Base-by-base conservation (phyloP, 495 filamentous ascomycete genomes). In the Talaromyces ruber region DNA sequence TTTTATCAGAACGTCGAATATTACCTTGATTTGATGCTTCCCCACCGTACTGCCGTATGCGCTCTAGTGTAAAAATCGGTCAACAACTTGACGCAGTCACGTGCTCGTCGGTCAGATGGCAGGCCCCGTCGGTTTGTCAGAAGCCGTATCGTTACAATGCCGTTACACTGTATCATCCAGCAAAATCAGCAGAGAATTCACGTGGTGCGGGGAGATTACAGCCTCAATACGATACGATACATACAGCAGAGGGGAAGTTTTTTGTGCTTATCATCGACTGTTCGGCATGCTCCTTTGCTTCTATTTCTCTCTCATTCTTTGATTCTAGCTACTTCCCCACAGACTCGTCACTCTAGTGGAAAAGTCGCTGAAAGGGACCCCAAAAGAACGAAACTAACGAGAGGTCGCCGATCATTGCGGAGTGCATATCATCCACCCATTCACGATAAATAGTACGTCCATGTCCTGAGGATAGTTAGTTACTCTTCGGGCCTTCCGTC, bases 131-230 rank as follows among this genome's bases (percentile, higher is more conserved):
- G 6, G 28, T 2, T 6, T n/a, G 29, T 22, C 43, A 47, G 43
- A 47, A 47, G n/a, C 18, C 43, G 55, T 58, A 58, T 14, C 39
- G 3, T 58, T 30, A 58, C 55, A n/a, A 3, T 22, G n/a, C 1
- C 30, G 4, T 18, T 58, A 58, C 55, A 59, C 9, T 16, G 8
- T 18, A 21, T 45, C 32, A 54, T n/a, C 6, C 6, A 14, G 18
- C 34, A 24, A 9, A n/a, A 28, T 45, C 32, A 30, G n/a, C 32
- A n/a, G 24, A 29, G 25, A 21, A 12, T 51, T 50, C 59, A 51
- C 43, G 59, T 60, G 59, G 8, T 60, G 59, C 59, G 59, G 59
- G 59, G 59, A 51, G 8, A 51, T 28, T 39, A 60, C 59, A 11
- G 18, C 3, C 8, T 34, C 16, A 14, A 30, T 57, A 57, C 54